phyloP scores from a whole-genome alignment of 2,329 filamentous ascomycete species.

The Pezicula neosporulosa region DNA sequence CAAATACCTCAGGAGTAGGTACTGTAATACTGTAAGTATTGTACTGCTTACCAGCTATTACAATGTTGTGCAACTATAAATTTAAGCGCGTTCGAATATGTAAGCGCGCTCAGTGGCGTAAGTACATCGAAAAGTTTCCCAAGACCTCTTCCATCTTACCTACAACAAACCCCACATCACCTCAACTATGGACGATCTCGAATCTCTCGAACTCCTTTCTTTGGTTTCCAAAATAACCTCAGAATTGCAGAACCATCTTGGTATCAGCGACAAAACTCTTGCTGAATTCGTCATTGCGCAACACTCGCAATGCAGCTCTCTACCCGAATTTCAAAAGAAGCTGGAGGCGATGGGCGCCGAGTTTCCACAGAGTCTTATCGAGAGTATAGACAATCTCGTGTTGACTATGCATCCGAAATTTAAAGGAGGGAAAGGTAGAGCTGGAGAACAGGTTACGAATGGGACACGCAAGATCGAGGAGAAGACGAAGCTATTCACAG shows the following conservation, averaged over 20 bases:
- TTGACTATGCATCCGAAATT: conserved; percentile 88
- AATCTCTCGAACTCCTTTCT: conserved; percentile 87
- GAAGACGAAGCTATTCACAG: conserved; percentile 87
- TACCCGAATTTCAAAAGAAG: conserved; percentile 71
- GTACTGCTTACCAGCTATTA: too few species aligned
- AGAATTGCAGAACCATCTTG: conserved; percentile 91
- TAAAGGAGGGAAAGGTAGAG: conserved; percentile 53
- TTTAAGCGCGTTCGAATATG: too few species aligned
- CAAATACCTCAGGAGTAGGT: too few species aligned
- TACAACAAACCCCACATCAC: conserved; percentile 4
- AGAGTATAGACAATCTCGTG: conserved; percentile 87
- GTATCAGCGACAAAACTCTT: conserved; percentile 88
- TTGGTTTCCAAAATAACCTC: conserved; percentile 93
- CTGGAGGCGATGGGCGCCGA: conserved; percentile 75
- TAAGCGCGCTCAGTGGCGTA: too few species aligned
- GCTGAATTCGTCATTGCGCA: conserved; percentile 96
- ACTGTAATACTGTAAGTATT: too few species aligned
- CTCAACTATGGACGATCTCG: conserved; percentile 56
- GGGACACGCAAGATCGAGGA: conserved; percentile 51
- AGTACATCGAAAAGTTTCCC: neutral
- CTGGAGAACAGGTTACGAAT: conserved; percentile 33
- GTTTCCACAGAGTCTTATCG: conserved; percentile 81
- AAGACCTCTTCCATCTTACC: neutral
- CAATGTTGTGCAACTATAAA: too few species aligned
- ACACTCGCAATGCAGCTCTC: conserved; percentile 68